These are phyloP conservation scores for Fusarium luffae DNA, from an alignment of 2,329 filamentous ascomycete species.

Conservation along the genomic window DNA sequence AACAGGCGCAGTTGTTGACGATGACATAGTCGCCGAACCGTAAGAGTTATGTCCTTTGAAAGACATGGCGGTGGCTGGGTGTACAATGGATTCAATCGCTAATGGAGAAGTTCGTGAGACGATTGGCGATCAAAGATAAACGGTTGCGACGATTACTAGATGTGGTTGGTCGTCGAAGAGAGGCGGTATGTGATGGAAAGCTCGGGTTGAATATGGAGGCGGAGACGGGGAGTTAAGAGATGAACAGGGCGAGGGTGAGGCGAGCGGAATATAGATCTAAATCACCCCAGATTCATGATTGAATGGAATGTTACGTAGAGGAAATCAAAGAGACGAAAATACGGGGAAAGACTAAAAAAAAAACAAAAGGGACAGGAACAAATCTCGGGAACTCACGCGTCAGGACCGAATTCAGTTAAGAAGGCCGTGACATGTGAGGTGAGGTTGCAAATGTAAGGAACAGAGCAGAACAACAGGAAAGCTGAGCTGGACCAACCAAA, in stretches of 20 bases:
- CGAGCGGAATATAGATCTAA: constrained; percentile 21
- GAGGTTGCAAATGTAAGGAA: constrained; percentile 23
- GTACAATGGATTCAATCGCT: constrained; percentile 12
- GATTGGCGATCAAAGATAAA: constrained; percentile 31
- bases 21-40: constrained; percentile 56
- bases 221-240: constrained; percentile 8
- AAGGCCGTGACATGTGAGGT: constrained; percentile 43
- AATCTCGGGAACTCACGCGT: constrained; percentile 43
- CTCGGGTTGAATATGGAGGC: background rate
- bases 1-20: constrained; percentile 46
- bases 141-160: constrained; percentile 16
- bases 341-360: constrained; percentile 18
- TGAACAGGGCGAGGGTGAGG: constrained; percentile 16
- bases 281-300: constrained; percentile 41
- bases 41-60: constrained; percentile 57
- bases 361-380: constrained; percentile 23
- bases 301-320: constrained; percentile 28
- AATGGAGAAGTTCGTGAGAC: constrained; percentile 1
- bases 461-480: constrained; percentile 23
- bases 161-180: constrained; percentile 15
- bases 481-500: constrained; percentile 28
- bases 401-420: constrained; percentile 40
- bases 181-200: constrained; percentile 22
- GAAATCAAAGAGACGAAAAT: constrained; percentile 14
- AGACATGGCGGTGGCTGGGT: constrained; percentile 52